Base-by-base conservation (phyloP, 306 rosid genomes). In the Mucuna pruriens region DNA sequence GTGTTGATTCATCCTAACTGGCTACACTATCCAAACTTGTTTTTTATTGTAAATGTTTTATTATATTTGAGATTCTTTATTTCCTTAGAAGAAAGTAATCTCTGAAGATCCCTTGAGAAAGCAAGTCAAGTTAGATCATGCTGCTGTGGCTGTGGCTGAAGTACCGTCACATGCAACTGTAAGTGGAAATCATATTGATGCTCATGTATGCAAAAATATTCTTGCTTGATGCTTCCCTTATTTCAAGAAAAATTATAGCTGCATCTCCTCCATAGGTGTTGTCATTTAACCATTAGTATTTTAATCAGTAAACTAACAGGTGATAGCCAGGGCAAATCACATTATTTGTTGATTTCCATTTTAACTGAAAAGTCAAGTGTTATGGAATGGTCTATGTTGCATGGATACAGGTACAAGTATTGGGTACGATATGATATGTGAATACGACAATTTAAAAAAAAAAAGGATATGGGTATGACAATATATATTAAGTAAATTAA, bases 91-190 rank as follows among this genome's bases (percentile, higher is more conserved):
- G 90, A 86, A 82, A 40, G 68, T 26, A 65, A 70, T 57, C 82
- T 75, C 82, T 60, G 86, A 64, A 39, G 86, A 84, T 52, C 87
- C 87, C 52, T 77, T 70, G 62, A 85, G 75, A 46, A 92, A 90
- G 87, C 91, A 83, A 73, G 81, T 62, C 78, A 90, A 89, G 83
- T 61, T 85, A 61, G 88, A 83, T 70, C 82, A 64, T 83, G 23
- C 78, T 80, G 65, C 84, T 38, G 74, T 51, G 71, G 65, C 84
- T 38, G 74, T 51, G 71, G 42, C 80, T 64, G 63, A 33, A 66
- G 82, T 76, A 45, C 20, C 88, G 38, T 78, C 85, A 33, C 58
- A 49, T 19, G 65, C 57, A 63, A 74, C 44, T 84, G 97, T 87
- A 89, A 89, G 97, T 76, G 68, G 44, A 86, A 45, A 76, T 60